Conservation (phyloP, 2,329 filamentous ascomycete species). For the Fusarium sp. region DNA sequence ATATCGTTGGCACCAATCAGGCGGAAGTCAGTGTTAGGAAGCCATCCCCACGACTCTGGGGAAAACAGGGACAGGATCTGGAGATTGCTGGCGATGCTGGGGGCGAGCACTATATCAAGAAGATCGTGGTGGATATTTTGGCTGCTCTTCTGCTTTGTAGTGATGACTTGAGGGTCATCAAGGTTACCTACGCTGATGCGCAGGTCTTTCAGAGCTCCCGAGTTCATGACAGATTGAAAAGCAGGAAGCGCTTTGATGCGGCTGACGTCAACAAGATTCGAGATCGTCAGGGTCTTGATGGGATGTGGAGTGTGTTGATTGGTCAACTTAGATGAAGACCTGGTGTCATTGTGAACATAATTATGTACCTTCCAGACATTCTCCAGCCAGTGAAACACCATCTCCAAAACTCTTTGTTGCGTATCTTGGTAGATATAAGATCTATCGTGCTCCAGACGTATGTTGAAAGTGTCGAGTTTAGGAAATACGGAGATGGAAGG, state of each 20-base stretch:
- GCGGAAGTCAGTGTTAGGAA: constrained; percentile 49
- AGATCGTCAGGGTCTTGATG: not conserved
- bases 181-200: not conserved
- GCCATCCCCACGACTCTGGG: constrained; percentile 50
- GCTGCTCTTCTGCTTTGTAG: too few species aligned
- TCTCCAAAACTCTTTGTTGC: not conserved
- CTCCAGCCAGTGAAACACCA: constrained; percentile 12
- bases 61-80: constrained; percentile 51
- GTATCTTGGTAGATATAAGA: not conserved
- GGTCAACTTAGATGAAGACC: not conserved
- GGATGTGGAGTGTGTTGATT: not conserved
- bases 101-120: constrained; percentile 27
- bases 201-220: not conserved
- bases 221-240: not conserved
- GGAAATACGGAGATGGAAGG: not conserved
- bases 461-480: constrained; percentile 1
- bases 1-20: constrained; percentile 35
- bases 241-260: not conserved
- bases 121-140: not conserved
- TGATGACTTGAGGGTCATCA: not conserved
- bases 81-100: constrained; percentile 34
- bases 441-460: not conserved
- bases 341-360: too few species aligned
- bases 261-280: not conserved
- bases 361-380: not conserved